Percentiles rank a stretch among this genome's conserved stretches.
Evolutionary conservation across 768 basidiomycete species (phyloP).

Genomic region (Leccinum olivaceopallidum): DNA sequence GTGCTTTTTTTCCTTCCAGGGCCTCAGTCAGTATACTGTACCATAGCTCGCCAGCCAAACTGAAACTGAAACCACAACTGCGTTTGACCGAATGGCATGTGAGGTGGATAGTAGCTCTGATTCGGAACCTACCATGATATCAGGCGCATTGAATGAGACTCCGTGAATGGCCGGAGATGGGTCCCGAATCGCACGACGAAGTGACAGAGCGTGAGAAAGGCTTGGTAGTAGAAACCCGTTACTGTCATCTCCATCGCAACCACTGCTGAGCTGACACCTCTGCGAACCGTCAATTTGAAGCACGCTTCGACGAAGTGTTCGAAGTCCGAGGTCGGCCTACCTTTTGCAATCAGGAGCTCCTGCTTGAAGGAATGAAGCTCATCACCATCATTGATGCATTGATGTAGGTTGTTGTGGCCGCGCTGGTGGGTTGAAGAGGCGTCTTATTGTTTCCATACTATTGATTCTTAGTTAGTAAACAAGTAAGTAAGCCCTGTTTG

Average conservation of each 20-base stretch:
- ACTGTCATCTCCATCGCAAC: constrained; percentile 74
- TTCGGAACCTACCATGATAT: no score
- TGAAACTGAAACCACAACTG: background rate
- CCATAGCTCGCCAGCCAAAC: no score
- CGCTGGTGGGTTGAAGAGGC: background rate
- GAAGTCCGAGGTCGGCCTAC: constrained; percentile 40
- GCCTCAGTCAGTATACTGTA: no score
- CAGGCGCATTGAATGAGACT: constrained; percentile 16
- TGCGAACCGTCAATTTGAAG: constrained; percentile 17
- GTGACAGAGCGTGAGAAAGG: constrained; percentile 71
- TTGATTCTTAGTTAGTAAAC: no score
- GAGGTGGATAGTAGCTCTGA: no score
- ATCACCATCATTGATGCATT: background rate
- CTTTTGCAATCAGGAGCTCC: constrained; percentile 58
- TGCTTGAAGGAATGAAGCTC: background rate
- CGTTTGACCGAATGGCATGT: constrained; percentile 1
- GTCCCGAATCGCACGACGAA: constrained; percentile 71
- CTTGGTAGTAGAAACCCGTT: constrained; percentile 54
- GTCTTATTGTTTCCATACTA: background rate
- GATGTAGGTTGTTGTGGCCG: background rate
- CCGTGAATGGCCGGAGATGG: constrained; percentile 71
- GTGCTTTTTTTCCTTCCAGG: no score
- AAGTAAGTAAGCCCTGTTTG: no score
- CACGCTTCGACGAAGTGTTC: constrained; percentile 1
- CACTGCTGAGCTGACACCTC: constrained; percentile 50